Base-by-base conservation (phyloP, 306 rosid species). In the Cajanus cajan region DNA sequence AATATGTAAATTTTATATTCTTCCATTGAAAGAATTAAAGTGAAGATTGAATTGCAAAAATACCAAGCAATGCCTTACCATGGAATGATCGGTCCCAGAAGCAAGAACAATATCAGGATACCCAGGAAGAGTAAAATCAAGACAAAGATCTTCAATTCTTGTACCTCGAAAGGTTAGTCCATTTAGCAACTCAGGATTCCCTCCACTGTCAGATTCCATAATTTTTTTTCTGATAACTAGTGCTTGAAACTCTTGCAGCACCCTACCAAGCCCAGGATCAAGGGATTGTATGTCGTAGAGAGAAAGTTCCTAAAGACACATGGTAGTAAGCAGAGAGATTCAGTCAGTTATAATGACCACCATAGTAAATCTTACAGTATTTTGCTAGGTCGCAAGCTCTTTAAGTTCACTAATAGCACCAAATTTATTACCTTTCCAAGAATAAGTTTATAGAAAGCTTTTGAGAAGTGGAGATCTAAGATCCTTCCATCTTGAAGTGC, bases 91-190 rank as follows among this genome's bases (percentile, higher is more conserved):
- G 19, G 85, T 73, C 69, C 81, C 83, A 15, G 93, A 90, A 68
- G 90, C 71, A 74, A 91, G 96, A 76, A 83, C 71, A 69, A 89
- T 87, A 82, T 89, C 93, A 67, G 96, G 96, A 85, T 91, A 91
- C 69, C 98, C 99, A 61, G 99, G 99, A 78, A 96, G 94, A 58
- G 94, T 86, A 78, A 96, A 96, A 85, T 96, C 98, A 82, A 96
- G 92, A 83, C 85, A 93, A 83, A 96, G 99, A 86, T 96, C 99
- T 82, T 93, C 99, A 74, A 96, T 90, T 64, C 74, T 83, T 43
- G 88, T 83, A 55, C 83, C 82, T 73, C 90, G 87, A 74, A 88
- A 96, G 80, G 85, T 85, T 2, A 47, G 78, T 44, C 83, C 90
- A 21, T 52, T 48, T 52, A 86, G 78, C 24, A 78, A 67, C 48